phyloP scores from a whole-genome alignment of 1,284 basidiomycete genomes.

The Phylloporus sp. region DNA sequence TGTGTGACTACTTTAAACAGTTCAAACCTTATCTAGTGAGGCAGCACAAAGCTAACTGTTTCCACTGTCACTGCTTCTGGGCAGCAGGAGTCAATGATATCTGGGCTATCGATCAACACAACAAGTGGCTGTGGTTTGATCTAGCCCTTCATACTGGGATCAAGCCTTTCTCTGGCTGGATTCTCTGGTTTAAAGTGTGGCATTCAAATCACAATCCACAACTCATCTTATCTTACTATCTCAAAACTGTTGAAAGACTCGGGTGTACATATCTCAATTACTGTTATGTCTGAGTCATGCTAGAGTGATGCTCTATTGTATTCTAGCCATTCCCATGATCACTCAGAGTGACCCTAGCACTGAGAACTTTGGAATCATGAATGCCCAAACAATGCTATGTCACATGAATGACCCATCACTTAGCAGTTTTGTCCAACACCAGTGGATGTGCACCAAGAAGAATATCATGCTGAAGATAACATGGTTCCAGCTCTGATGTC shows the following conservation, averaged over 20 bases:
- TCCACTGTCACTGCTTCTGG: background rate
- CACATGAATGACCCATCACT: conserved; percentile 6
- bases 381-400: conserved; percentile 28
- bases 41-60: background rate
- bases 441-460: conserved; percentile 4
- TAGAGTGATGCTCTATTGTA: no score
- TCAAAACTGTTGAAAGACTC: background rate
- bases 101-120: conserved; percentile 6
- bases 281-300: no score
- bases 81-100: no score
- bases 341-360: conserved; percentile 35
- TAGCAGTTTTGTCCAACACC: background rate
- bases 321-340: conserved; percentile 14
- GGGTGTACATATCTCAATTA: conserved; percentile 6
- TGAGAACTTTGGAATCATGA: conserved; percentile 34
- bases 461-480: conserved; percentile 9
- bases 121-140: conserved; percentile 5
- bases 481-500: background rate
- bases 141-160: background rate
- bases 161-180: conserved; percentile 1
- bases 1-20: background rate
- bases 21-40: background rate
- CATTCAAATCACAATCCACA: conserved; percentile 5
- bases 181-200: conserved; percentile 7
- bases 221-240: conserved; percentile 3